These are phyloP conservation scores for Candida sanyaensis DNA, from an alignment of 1,139 yeast species.

Conservation along the genomic window DNA sequence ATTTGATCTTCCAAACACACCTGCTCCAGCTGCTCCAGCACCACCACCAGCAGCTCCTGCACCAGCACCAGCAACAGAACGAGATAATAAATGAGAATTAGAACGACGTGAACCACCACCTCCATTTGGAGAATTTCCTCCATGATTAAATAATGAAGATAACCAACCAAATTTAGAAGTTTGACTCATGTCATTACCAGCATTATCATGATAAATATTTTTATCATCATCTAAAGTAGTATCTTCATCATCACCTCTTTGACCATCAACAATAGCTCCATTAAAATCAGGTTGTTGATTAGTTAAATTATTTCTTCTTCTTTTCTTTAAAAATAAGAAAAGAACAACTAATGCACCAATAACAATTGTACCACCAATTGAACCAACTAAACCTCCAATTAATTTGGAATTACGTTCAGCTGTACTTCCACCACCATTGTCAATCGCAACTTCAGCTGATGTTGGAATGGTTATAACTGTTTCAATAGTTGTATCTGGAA, in stretches of 20 bases:
- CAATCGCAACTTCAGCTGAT: conserved; percentile 17
- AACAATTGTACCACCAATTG: conserved; percentile 48
- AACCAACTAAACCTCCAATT: conserved; percentile 51
- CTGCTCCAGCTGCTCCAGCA: conserved; percentile 13
- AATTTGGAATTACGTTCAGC: conserved; percentile 35
- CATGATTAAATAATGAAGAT: conserved; percentile 8
- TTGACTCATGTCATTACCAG: conserved; percentile 9
- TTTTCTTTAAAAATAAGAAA: conserved; percentile 36
- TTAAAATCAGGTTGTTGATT: conserved; percentile 51
- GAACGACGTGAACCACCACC: neutral
- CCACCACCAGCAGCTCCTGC: conserved; percentile 13
- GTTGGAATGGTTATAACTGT: conserved; percentile 45
- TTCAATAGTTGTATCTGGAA: conserved; percentile 44
- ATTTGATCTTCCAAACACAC: conserved; percentile 9
- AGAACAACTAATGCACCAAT: conserved; percentile 41
- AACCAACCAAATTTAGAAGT: conserved; percentile 13
- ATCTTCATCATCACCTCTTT: conserved; percentile 9
- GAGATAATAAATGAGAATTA: conserved; percentile 2
- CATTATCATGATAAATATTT: conserved; percentile 14
- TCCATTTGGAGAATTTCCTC: conserved; percentile 1
- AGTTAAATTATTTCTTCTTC: conserved; percentile 30
- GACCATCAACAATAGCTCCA: conserved; percentile 16
- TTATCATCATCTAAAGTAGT: conserved; percentile 17
- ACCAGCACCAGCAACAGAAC: conserved; percentile 14
- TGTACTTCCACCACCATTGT: conserved; percentile 15